Percentiles rank a stretch among this genome's conserved stretches.
Evolutionary conservation across 2,329 filamentous ascomycete genomes (phyloP).

Genomic region (Basipetospora chlamydospora): DNA sequence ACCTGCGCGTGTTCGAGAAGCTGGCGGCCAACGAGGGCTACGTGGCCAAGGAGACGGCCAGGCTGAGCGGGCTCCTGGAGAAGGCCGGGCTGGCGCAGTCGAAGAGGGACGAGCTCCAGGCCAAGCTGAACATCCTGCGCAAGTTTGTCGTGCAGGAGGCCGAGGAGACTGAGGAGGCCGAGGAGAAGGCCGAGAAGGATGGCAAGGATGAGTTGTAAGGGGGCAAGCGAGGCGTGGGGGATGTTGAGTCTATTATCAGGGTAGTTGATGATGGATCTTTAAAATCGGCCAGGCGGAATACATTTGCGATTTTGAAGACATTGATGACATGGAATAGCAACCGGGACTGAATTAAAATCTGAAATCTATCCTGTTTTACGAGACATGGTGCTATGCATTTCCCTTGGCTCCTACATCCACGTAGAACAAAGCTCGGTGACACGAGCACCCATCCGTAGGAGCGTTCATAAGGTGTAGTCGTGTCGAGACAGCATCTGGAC

Average conservation of each 20-base stretch:
- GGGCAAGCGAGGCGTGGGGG: background rate
- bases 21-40: slow-evolving; percentile 62
- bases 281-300: too few species aligned
- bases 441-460: too few species aligned
- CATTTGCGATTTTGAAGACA: too few species aligned
- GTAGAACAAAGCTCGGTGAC: too few species aligned
- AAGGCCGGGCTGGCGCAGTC: slow-evolving; percentile 75
- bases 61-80: slow-evolving; percentile 64
- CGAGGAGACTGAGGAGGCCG: slow-evolving; percentile 42
- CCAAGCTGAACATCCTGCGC: slow-evolving; percentile 75
- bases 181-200: slow-evolving; percentile 30
- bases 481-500: too few species aligned
- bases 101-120: slow-evolving; percentile 79
- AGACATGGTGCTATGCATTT: too few species aligned
- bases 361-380: too few species aligned
- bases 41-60: slow-evolving; percentile 69
- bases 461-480: too few species aligned
- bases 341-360: too few species aligned
- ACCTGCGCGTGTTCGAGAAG: slow-evolving; percentile 83
- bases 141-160: slow-evolving; percentile 56
- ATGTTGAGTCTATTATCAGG: background rate
- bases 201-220: slow-evolving; percentile 58
- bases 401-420: too few species aligned
- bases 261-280: background rate
- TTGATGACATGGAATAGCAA: too few species aligned